Percentiles rank a stretch among this genome's conserved stretches.
phyloP scores from a whole-genome alignment of 2,329 filamentous ascomycete species.

The Simplicillium sp. region DNA sequence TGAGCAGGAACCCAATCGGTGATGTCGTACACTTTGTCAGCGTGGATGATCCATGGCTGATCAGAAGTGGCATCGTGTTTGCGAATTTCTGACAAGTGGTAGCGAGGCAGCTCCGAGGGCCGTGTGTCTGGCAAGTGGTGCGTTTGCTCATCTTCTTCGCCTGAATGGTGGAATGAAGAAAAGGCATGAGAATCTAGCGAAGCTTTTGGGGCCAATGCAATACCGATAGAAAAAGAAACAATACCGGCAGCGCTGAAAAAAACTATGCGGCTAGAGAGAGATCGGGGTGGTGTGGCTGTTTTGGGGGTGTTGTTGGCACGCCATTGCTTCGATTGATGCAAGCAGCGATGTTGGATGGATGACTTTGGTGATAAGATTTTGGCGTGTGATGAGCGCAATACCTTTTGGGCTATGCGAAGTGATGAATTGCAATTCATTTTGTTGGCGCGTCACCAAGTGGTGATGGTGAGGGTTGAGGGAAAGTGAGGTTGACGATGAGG shows the following conservation, averaged over 20 bases:
- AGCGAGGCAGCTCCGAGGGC: constrained; percentile 35
- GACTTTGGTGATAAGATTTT: too few relatives aligned
- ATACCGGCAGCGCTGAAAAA: background rate
- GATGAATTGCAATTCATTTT: background rate
- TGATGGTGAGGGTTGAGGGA: background rate
- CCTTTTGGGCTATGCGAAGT: background rate
- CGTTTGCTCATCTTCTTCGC: background rate
- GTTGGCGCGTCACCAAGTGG: background rate
- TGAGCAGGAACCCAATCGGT: constrained; percentile 59
- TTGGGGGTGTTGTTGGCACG: background rate
- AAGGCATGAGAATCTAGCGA: background rate
- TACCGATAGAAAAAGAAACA: background rate
- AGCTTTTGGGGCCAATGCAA: background rate
- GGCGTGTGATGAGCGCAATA: too few relatives aligned
- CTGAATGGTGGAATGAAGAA: background rate
- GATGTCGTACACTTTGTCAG: constrained; percentile 59
- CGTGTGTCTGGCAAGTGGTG: constrained; percentile 13
- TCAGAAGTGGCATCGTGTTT: constrained; percentile 42
- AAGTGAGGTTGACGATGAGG: background rate
- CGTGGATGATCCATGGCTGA: constrained; percentile 54
- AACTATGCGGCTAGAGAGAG: background rate
- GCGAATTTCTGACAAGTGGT: constrained; percentile 39
- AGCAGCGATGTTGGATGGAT: too few relatives aligned
- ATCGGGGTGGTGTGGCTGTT: background rate
- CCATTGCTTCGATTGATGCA: too few relatives aligned